Conservation (phyloP, 2,329 filamentous ascomycete species). For the Pyrenochaeta sp. region DNA sequence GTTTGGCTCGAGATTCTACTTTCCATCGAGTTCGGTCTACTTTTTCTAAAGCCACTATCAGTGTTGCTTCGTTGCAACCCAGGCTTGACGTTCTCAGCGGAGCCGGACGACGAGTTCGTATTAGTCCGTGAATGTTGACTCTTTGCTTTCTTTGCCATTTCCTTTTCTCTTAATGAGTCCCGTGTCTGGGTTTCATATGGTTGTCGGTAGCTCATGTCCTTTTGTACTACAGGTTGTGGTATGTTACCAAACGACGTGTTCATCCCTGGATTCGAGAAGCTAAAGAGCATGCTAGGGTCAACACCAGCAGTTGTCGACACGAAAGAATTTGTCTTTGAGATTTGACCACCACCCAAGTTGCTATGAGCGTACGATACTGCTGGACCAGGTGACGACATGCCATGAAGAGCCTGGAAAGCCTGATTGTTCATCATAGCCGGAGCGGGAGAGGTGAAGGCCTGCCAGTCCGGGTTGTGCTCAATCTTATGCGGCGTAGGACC, state of each 20-base stretch:
- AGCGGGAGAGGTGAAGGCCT: slow-evolving; percentile 37
- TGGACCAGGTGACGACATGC: slow-evolving; percentile 32
- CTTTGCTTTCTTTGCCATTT: slow-evolving; percentile 38
- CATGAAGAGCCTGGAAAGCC: slow-evolving; percentile 43
- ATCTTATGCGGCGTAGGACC: slow-evolving; percentile 45
- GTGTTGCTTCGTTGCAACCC: slow-evolving; percentile 57
- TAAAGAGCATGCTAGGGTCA: slow-evolving; percentile 57
- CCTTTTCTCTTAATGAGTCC: slow-evolving; percentile 46
- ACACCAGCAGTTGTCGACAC: slow-evolving; percentile 51
- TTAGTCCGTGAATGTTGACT: slow-evolving; percentile 50
- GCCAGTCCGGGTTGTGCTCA: slow-evolving; percentile 40
- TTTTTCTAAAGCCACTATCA: slow-evolving; percentile 48
- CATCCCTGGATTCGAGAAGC: slow-evolving; percentile 45
- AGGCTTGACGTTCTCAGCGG: slow-evolving; percentile 39
- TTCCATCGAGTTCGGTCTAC: slow-evolving; percentile 38
- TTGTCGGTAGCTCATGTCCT: slow-evolving; percentile 32
- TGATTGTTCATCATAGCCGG: slow-evolving; percentile 42
- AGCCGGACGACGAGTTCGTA: slow-evolving; percentile 49
- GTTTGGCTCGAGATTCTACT: slow-evolving; percentile 32
- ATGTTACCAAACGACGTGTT: slow-evolving; percentile 38
- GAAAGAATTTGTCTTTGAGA: slow-evolving; percentile 40
- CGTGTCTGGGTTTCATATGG: slow-evolving; percentile 50
- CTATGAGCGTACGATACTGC: slow-evolving; percentile 31
- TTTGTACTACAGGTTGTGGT: slow-evolving; percentile 26
- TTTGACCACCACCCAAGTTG: slow-evolving; percentile 23